Evolutionary conservation across 805 yeast genomes (phyloP).

Genomic region (Wickerhamomyces tratensis): DNA sequence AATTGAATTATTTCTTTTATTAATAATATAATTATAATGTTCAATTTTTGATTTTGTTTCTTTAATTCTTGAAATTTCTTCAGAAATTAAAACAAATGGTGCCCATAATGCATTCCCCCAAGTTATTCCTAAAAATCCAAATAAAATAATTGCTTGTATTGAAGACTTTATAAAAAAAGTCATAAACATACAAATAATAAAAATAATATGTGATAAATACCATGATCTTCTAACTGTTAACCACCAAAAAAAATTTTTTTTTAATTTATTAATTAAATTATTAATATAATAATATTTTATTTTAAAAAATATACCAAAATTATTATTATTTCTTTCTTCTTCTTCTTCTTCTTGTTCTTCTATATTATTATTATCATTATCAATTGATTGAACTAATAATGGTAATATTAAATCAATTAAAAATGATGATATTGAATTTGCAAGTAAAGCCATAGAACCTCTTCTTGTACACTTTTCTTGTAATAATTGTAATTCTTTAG

Average conservation of each 20-base stretch:
- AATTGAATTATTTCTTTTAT: neutral
- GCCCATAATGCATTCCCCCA: slow-evolving; percentile 66
- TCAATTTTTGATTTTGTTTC: slow-evolving; percentile 29
- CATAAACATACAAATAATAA: slow-evolving; percentile 35
- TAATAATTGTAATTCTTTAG: slow-evolving; percentile 23
- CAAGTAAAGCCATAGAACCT: slow-evolving; percentile 41
- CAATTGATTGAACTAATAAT: slow-evolving; percentile 25
- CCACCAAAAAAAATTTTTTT: slow-evolving; percentile 9
- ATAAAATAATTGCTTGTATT: slow-evolving; percentile 33
- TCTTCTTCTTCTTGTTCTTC: too few relatives aligned
- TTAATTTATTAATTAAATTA: slow-evolving; percentile 4
- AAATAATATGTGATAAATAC: slow-evolving; percentile 40
- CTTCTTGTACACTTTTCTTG: slow-evolving; percentile 39
- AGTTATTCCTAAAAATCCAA: slow-evolving; percentile 45
- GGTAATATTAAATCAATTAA: slow-evolving; percentile 36
- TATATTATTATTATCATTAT: too few relatives aligned
- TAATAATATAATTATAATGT: neutral
- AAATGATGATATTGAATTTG: slow-evolving; percentile 39
- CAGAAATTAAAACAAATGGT: slow-evolving; percentile 53
- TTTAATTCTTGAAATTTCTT: slow-evolving; percentile 42
- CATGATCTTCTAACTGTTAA: slow-evolving; percentile 33
- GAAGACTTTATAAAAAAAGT: slow-evolving; percentile 37
- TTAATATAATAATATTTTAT: too few relatives aligned
- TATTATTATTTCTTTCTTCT: too few relatives aligned
- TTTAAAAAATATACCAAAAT: too few relatives aligned